These are phyloP conservation scores for Hanseniaspora pseudoguilliermondii DNA, from an alignment of 805 yeast genomes.

Conservation along the genomic window DNA sequence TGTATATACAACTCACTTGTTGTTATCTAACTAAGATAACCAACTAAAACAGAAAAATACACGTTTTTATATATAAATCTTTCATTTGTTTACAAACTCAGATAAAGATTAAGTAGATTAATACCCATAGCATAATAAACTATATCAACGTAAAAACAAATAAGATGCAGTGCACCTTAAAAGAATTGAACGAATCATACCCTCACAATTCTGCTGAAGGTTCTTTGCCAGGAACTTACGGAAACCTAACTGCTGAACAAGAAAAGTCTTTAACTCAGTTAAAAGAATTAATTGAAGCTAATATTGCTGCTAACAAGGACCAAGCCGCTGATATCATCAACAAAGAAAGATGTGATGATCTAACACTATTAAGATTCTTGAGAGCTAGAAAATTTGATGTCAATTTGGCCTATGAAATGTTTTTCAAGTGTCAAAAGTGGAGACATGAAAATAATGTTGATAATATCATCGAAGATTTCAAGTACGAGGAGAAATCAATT, in stretches of 20 bases:
- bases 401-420: slow-evolving; percentile 69
- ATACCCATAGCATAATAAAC: too few relatives aligned
- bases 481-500: slow-evolving; percentile 80
- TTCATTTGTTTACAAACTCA: too few relatives aligned
- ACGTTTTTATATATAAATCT: too few relatives aligned
- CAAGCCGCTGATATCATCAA: slow-evolving; percentile 1
- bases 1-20: too few relatives aligned
- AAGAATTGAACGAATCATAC: slow-evolving; percentile 38
- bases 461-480: slow-evolving; percentile 75
- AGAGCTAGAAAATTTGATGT: slow-evolving; percentile 93
- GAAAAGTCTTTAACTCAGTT: slow-evolving; percentile 44
- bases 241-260: slow-evolving; percentile 62
- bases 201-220: slow-evolving; percentile 59
- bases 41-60: too few relatives aligned
- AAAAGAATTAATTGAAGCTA: slow-evolving; percentile 42
- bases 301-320: slow-evolving; percentile 40
- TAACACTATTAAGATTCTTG: slow-evolving; percentile 69
- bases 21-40: too few relatives aligned
- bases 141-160: background rate
- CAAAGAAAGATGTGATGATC: slow-evolving; percentile 65
- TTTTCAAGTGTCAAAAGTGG: slow-evolving; percentile 79
- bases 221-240: slow-evolving; percentile 65
- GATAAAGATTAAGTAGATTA: too few relatives aligned
- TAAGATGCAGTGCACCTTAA: slow-evolving; percentile 16
- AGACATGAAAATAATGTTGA: slow-evolving; percentile 75